Conservation (phyloP, 805 yeast species). For the Candida ficus region DNA sequence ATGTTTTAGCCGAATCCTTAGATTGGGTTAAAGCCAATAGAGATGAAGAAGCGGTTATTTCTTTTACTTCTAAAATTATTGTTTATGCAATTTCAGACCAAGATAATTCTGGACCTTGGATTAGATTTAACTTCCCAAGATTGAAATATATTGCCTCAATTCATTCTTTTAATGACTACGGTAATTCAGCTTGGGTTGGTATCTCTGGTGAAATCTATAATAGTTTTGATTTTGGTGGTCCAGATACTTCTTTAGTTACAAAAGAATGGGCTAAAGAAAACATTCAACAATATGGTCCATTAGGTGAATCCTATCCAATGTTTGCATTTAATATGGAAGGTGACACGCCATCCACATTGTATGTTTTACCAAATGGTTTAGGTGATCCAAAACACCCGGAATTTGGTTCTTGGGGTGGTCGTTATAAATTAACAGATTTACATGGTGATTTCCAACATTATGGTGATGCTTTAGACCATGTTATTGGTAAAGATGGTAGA, state of each 20-base stretch:
- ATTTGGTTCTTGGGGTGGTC: constrained; percentile 33
- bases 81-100: constrained; percentile 30
- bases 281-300: constrained; percentile 22
- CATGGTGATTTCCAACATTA: constrained; percentile 19
- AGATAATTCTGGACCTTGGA: constrained; percentile 30
- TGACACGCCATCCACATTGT: constrained; percentile 28
- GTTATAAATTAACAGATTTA: constrained; percentile 22
- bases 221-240: constrained; percentile 26
- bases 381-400: constrained; percentile 26
- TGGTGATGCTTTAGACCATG: constrained; percentile 24
- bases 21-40: constrained; percentile 17
- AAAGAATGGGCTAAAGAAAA: constrained; percentile 25
- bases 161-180: constrained; percentile 27
- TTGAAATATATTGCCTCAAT: constrained; percentile 24
- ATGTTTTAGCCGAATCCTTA: constrained; percentile 28
- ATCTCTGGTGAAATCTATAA: constrained; percentile 26
- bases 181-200: constrained; percentile 28
- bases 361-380: constrained; percentile 28
- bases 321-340: constrained; percentile 27
- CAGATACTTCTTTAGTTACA: constrained; percentile 20
- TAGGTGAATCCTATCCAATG: constrained; percentile 25
- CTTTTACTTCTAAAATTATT: constrained; percentile 17
- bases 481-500: constrained; percentile 18
- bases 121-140: constrained; percentile 24
- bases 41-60: constrained; percentile 10